Conservation (phyloP, 345 rosid genomes). For the Lepidium aucheri region DNA sequence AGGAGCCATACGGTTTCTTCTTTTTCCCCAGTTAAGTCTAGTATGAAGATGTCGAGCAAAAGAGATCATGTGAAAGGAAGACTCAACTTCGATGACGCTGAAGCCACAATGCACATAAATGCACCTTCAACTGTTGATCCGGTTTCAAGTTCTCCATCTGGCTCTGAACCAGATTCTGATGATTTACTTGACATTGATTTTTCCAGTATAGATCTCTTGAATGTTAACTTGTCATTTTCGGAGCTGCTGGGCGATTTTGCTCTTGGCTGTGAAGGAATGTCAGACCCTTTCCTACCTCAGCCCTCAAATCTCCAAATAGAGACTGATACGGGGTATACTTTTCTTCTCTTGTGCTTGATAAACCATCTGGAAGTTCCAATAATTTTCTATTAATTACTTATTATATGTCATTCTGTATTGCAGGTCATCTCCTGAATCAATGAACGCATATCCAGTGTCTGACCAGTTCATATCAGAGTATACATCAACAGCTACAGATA, state of each 20-base stretch:
- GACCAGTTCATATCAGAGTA: constrained; percentile 48
- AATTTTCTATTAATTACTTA: background rate
- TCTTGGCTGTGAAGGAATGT: constrained; percentile 43
- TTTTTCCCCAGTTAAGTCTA: constrained; percentile 60
- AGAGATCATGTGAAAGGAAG: constrained; percentile 79
- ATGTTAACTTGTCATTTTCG: constrained; percentile 61
- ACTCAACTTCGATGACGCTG: constrained; percentile 74
- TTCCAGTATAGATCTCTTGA: constrained; percentile 58
- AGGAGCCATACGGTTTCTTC: constrained; percentile 67
- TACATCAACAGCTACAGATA: constrained; percentile 49
- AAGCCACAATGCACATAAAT: constrained; percentile 29
- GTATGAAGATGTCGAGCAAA: constrained; percentile 24
- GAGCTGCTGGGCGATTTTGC: constrained; percentile 66
- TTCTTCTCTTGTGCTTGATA: constrained; percentile 3
- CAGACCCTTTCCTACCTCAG: constrained; percentile 34
- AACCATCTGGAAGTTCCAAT: background rate
- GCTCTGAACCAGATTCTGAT: constrained; percentile 50
- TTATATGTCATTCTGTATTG: background rate
- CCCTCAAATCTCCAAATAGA: constrained; percentile 15
- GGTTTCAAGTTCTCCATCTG: constrained; percentile 40
- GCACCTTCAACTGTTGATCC: constrained; percentile 19
- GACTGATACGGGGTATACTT: constrained; percentile 37
- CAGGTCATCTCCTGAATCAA: constrained; percentile 53
- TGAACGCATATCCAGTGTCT: constrained; percentile 29
- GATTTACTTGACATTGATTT: constrained; percentile 70